These are phyloP conservation scores for Begonia masoniana DNA, from an alignment of 306 rosid genomes.

Conservation along the genomic window DNA sequence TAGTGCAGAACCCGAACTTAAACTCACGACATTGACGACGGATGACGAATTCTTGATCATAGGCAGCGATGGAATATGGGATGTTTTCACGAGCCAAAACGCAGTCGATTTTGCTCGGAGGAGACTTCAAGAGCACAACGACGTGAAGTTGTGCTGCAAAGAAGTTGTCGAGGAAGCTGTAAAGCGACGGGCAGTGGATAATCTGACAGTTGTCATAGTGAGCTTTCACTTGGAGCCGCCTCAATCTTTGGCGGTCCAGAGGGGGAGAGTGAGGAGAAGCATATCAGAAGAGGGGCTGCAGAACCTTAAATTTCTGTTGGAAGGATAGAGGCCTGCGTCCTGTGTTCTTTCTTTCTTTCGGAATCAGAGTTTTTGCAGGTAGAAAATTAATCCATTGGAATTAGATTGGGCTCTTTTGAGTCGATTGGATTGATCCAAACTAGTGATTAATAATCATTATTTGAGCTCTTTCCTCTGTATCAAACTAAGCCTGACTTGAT, in stretches of 20 bases:
- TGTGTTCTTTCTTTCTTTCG: too few relatives aligned
- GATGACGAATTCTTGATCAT: slow-evolving; percentile 88
- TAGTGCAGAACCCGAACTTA: slow-evolving; percentile 89
- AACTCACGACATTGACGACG: slow-evolving; percentile 41
- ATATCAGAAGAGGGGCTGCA: slow-evolving; percentile 83
- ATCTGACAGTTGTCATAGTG: slow-evolving; percentile 69
- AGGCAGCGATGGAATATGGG: slow-evolving; percentile 95
- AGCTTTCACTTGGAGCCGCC: slow-evolving; percentile 80
- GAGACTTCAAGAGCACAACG: slow-evolving; percentile 78
- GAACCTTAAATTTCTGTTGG: slow-evolving; percentile 39
- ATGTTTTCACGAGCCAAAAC: slow-evolving; percentile 62
- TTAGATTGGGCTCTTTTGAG: too few relatives aligned
- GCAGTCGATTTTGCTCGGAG: slow-evolving; percentile 71
- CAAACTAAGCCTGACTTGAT: too few relatives aligned
- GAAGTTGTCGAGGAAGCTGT: slow-evolving; percentile 72
- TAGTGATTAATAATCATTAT: too few relatives aligned
- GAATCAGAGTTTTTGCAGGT: too few relatives aligned
- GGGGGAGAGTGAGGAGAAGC: slow-evolving; percentile 60
- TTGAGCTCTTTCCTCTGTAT: too few relatives aligned
- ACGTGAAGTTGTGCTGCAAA: slow-evolving; percentile 67
- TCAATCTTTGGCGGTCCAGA: slow-evolving; percentile 39
- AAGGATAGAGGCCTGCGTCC: slow-evolving; percentile 12
- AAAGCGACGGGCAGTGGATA: slow-evolving; percentile 58
- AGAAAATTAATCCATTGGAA: too few relatives aligned
- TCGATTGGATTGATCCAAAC: too few relatives aligned